Conservation (phyloP, 768 basidiomycete genomes). For the Boletellus sp. region DNA sequence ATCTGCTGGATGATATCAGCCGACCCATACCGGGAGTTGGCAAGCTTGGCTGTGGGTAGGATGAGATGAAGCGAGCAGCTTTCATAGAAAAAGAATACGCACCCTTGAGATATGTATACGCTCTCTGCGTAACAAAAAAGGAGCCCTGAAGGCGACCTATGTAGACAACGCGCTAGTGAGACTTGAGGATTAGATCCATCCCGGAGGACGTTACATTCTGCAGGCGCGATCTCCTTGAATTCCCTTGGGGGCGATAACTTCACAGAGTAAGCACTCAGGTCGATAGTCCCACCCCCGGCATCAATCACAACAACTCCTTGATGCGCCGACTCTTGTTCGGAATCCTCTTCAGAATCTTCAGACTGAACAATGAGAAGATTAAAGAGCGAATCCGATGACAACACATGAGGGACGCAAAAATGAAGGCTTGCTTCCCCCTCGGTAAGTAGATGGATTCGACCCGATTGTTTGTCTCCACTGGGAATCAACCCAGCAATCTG, state of each 20-base stretch:
- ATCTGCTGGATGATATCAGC: conserved; percentile 32
- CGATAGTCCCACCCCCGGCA: conserved; percentile 40
- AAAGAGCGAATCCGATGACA: conserved; percentile 32
- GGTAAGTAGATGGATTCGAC: conserved; percentile 22
- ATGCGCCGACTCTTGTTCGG: conserved; percentile 21
- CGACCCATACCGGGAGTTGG: conserved; percentile 27
- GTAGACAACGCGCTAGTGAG: not conserved
- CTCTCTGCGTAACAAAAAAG: conserved; percentile 33
- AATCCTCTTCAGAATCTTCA: not conserved
- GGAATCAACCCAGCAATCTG: conserved; percentile 22
- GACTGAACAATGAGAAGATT: not conserved
- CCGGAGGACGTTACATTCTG: conserved; percentile 21
- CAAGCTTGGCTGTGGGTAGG: conserved; percentile 24
- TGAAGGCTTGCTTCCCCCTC: conserved; percentile 28
- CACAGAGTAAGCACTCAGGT: conserved; percentile 36
- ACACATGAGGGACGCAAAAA: conserved; percentile 39
- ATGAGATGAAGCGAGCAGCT: not conserved
- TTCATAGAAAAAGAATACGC: not conserved
- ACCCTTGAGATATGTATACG: conserved; percentile 29
- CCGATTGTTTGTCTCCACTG: conserved; percentile 3
- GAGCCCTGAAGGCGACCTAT: conserved; percentile 38
- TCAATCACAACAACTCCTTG: conserved; percentile 43
- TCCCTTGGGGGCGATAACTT: conserved; percentile 15
- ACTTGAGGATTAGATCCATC: not conserved
- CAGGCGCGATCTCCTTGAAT: conserved; percentile 35